Base-by-base conservation (phyloP, 2,329 filamentous ascomycete species). In the Colletotrichum somersetense region DNA sequence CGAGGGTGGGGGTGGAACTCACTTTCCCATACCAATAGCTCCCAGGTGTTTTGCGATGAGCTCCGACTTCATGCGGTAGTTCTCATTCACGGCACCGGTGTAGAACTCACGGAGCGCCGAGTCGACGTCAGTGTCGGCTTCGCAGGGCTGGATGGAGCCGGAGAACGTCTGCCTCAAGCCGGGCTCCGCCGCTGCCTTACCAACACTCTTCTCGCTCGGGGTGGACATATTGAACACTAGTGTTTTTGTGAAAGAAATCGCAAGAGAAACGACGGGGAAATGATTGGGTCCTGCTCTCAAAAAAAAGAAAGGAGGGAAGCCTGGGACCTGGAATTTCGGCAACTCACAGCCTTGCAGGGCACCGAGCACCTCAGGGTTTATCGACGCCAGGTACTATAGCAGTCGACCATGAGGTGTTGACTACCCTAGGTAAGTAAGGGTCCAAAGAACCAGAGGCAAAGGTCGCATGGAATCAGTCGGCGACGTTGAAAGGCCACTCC, bases 11-110 rank as follows among this genome's bases (percentile, higher is more conserved):
- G 12, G 12, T 26, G 11, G 40, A 2, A 77, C 77, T 73, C 75
- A 83, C 81, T 78, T 80, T 63, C 79, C 79, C 76, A 79, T 80
- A 55, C 79, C 79, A 68, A 80, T 80, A 16, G 77, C 74, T 16
- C 72, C 66, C 52, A 81, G 50, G 23, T 79, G 77, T 26, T 77
- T 67, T 10, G 78, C 74, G 42, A 81, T 74, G 35, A 81, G 69
- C 70, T 80, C 79, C 30, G 79, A 81, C 71, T 81, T 81, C 44
- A 80, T 68, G 1, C 78, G 78, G 64, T 80, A 81, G 16, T 75
- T 68, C 38, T 80, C 77, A 30, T 74, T 76, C 26, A 80, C 75
- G 7, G 78, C 74, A 44, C 66, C 73, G 11, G 81, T 81, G 68
- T 85, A 85, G 74, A 85, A 84, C 14, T 80, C 77, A 40, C 76